These are phyloP conservation scores for Lolium multiflorum DNA, from an alignment of 176 grass and related monocot genomes.

Conservation along the genomic window DNA sequence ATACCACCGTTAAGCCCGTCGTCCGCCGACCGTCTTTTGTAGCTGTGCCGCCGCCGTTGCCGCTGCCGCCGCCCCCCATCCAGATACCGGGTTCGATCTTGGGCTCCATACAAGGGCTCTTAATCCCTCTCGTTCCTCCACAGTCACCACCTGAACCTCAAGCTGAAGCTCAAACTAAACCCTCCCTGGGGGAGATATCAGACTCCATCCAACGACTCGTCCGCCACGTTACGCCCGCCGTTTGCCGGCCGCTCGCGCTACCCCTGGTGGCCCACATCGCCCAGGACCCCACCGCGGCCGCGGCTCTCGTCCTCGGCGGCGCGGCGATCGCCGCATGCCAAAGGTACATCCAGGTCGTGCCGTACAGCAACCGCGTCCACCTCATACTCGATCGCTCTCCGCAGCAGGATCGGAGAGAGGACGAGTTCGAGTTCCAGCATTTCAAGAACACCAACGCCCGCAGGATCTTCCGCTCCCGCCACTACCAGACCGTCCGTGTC, in stretches of 20 bases:
- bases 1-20: not conserved
- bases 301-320: not conserved
- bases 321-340: not conserved
- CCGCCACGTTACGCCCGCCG: not conserved
- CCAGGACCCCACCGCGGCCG: not conserved
- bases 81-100: not conserved
- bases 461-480: not conserved
- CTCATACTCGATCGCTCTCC: not conserved
- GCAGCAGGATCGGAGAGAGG: not conserved
- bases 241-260: not conserved
- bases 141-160: not conserved
- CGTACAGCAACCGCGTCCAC: constrained; percentile 6
- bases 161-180: not conserved
- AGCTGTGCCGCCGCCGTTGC: not conserved
- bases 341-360: not conserved
- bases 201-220: not conserved
- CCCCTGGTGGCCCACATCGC: not conserved
- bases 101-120: not conserved
- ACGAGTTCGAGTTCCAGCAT: not conserved
- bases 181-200: not conserved
- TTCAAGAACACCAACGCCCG: constrained; percentile 5
- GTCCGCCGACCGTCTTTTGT: not conserved
- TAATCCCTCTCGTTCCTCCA: not conserved
- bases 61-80: not conserved
- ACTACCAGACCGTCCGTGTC: constrained; percentile 17